Evolutionary conservation across 306 rosid species (phyloP).

Genomic region (Lathyrus aphaca): DNA sequence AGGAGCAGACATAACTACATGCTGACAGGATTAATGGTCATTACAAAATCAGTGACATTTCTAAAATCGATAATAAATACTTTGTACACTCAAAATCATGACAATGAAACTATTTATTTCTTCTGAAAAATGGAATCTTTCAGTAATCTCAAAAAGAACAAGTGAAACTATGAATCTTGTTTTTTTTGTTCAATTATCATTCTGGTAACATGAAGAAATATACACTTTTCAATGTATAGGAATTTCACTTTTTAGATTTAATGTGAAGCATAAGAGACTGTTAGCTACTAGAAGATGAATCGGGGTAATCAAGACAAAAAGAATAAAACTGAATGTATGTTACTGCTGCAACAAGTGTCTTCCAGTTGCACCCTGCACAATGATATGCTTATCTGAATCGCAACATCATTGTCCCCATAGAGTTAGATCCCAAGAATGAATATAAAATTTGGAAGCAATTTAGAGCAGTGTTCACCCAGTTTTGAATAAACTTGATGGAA

Average conservation of each 20-base stretch:
- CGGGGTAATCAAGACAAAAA: constrained; percentile 28
- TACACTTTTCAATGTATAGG: constrained; percentile 10
- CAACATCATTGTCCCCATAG: constrained; percentile 1
- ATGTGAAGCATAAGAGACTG: background rate
- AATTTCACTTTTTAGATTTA: background rate
- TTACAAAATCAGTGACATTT: background rate
- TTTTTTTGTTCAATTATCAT: background rate
- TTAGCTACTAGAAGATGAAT: background rate
- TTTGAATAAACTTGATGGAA: constrained; percentile 74
- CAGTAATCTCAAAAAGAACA: background rate
- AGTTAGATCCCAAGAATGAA: constrained; percentile 17
- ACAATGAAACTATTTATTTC: background rate
- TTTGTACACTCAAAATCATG: background rate
- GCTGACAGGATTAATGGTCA: background rate
- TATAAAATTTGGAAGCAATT: constrained; percentile 29
- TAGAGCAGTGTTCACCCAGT: constrained; percentile 38
- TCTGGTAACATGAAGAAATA: background rate
- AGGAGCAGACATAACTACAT: background rate
- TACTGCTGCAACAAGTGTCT: constrained; percentile 30
- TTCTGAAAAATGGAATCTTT: background rate
- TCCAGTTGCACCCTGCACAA: constrained; percentile 31
- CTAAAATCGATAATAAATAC: background rate
- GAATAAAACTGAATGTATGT: constrained; percentile 32
- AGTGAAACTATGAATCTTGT: background rate
- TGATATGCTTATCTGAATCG: constrained; percentile 27